phyloP scores from a whole-genome alignment of 2,329 filamentous ascomycete species.

The Cephalotrichum gorgonifer region DNA sequence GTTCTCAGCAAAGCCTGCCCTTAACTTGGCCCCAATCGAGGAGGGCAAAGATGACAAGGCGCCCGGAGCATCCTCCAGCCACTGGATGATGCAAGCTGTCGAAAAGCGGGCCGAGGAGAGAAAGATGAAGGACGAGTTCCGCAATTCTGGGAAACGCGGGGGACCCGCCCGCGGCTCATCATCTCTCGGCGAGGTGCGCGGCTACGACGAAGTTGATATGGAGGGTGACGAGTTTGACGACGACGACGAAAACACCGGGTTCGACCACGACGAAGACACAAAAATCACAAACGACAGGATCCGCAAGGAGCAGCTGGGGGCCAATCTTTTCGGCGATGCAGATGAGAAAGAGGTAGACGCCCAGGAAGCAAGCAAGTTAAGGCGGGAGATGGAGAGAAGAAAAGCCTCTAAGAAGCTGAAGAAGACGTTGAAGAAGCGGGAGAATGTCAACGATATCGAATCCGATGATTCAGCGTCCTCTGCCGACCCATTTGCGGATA shows the following conservation, averaged over 20 bases:
- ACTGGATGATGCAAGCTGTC: conserved; percentile 2
- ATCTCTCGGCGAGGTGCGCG: conserved; percentile 18
- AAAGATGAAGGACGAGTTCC: conserved; percentile 47
- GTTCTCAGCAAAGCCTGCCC: conserved; percentile 70
- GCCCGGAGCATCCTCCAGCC: conserved; percentile 1
- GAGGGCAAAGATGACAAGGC: conserved; percentile 64
- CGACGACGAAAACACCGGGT: conserved; percentile 69
- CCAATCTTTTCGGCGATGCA: conserved; percentile 67
- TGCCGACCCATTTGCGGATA: conserved; percentile 23
- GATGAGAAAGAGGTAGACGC: conserved; percentile 64
- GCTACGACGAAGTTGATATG: conserved; percentile 61
- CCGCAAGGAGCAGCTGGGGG: conserved; percentile 72
- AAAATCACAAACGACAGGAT: conserved; percentile 64
- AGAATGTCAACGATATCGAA: conserved; percentile 80
- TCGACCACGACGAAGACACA: conserved; percentile 68
- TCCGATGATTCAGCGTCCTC: conserved; percentile 45
- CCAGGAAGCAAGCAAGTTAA: conserved; percentile 58
- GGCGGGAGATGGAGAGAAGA: conserved; percentile 59
- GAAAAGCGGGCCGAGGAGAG: conserved; percentile 41
- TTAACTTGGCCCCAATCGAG: conserved; percentile 70
- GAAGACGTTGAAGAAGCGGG: conserved; percentile 73
- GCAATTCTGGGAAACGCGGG: background rate
- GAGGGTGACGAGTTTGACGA: conserved; percentile 70
- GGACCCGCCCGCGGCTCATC: conserved; percentile 6
- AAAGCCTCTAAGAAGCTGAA: conserved; percentile 66